phyloP scores from a whole-genome alignment of 2,329 filamentous ascomycete species.

The Metarhizium robertsii region DNA sequence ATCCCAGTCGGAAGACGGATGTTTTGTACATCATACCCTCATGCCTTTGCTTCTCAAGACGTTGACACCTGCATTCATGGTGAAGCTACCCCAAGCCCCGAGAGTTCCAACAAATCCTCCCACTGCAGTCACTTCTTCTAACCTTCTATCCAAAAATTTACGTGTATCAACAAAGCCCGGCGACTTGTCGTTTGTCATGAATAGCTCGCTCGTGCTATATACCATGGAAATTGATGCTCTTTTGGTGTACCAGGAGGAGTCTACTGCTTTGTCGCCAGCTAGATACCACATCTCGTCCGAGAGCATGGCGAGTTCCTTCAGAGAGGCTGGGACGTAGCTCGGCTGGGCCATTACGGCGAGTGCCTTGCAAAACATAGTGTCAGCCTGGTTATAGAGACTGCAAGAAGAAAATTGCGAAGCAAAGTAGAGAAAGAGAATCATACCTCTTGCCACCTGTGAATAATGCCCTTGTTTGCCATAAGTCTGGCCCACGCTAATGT shows the following conservation, averaged over 20 bases:
- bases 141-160: conserved; percentile 65
- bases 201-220: conserved; percentile 71
- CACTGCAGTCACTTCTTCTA: conserved; percentile 58
- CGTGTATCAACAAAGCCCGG: conserved; percentile 67
- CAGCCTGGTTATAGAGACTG: no score
- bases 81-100: conserved; percentile 75
- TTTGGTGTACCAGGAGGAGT: conserved; percentile 77
- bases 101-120: conserved; percentile 54
- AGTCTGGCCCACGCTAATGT: conserved; percentile 67
- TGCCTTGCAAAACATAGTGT: conserved; percentile 44
- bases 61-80: conserved; percentile 67
- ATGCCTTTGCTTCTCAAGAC: conserved; percentile 80
- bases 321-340: conserved; percentile 62
- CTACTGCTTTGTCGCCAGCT: conserved; percentile 71
- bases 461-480: conserved; percentile 61
- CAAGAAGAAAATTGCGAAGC: not conserved
- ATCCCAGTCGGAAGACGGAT: not conserved
- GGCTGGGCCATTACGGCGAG: conserved; percentile 85
- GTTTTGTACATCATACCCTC: conserved; percentile 48
- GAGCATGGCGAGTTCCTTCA: conserved; percentile 70
- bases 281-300: conserved; percentile 91
- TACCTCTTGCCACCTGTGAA: conserved; percentile 82
- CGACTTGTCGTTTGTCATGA: conserved; percentile 85
- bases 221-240: conserved; percentile 46
- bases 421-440: not conserved